Base-by-base conservation (phyloP, 768 basidiomycete species). In the Tricholoma sp. region DNA sequence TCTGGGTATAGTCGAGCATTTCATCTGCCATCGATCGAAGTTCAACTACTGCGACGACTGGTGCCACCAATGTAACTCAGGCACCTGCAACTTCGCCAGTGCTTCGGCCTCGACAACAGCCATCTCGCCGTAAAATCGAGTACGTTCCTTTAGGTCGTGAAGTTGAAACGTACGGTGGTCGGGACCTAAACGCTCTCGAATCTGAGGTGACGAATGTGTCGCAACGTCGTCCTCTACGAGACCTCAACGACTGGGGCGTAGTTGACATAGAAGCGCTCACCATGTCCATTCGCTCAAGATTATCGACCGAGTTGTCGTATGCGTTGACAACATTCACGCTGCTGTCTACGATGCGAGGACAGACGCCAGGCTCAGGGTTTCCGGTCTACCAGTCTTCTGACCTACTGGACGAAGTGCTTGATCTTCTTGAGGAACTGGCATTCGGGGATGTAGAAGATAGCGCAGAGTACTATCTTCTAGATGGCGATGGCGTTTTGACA, bases 181-280 rank as follows among this genome's bases (percentile, higher is more conserved):
- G 93, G 61, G 89, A 96, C 70, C 66, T 94, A 33, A 79, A 84
- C 49, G 61, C 72, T 10, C 72, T 96, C 54, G 83, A 89, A 52
- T 73, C 77, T 11, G 91, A 92, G 62, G 76, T 81, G 54, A 63
- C 70, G 31, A 78, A 74, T 33, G 65, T 77, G 15, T 68, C 75
- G n/a, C 75, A 80, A 47, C 74, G 79, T 52, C 81, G 88, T 44
- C 77, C 81, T 6, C 68, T 88, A 63, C 80, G 89, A 56, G 83
- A 87, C 51, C 80, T 91, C 59, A 85, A 86, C 66, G 92, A 95
- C 53, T 92, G 94, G 85, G 94, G 92, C 18, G 79, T 77, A 7
- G 83, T 96, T 50, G 95, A 98, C 63, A 85, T 98, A 56, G 94
- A 97, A 65, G 85, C 85, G n/a, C 78, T 99, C 50, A 86, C 86